Conservation (phyloP, 2,329 filamentous ascomycete genomes). For the Talaromyces sp. region DNA sequence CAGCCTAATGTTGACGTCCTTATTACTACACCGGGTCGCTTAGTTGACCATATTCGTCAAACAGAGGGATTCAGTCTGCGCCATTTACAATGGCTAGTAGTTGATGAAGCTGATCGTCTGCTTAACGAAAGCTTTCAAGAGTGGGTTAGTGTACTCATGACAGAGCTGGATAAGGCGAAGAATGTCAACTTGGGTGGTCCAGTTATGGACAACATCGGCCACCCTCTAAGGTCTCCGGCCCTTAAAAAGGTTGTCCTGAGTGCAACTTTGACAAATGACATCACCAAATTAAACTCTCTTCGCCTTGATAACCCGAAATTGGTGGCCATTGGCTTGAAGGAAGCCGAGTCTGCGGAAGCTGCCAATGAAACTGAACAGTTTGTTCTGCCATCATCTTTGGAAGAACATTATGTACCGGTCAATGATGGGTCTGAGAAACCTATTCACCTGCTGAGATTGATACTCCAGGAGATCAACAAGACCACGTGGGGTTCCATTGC, state of each 20-base stretch:
- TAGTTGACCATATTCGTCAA: slow-evolving; percentile 83
- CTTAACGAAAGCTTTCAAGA: slow-evolving; percentile 89
- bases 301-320: slow-evolving; percentile 69
- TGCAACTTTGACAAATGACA: slow-evolving; percentile 84
- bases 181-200: slow-evolving; percentile 39
- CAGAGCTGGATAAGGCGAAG: slow-evolving; percentile 52
- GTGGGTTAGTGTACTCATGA: slow-evolving; percentile 71
- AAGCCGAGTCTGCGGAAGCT: slow-evolving; percentile 13
- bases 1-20: slow-evolving; percentile 77
- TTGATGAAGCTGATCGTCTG: slow-evolving; percentile 91
- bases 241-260: slow-evolving; percentile 81
- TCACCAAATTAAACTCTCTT: slow-evolving; percentile 71
- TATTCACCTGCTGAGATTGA: slow-evolving; percentile 73
- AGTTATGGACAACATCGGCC: slow-evolving; percentile 30
- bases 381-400: slow-evolving; percentile 58
- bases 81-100: slow-evolving; percentile 78
- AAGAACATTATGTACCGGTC: slow-evolving; percentile 64
- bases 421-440: slow-evolving; percentile 70
- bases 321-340: slow-evolving; percentile 62
- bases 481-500: slow-evolving; percentile 10
- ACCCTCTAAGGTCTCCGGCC: slow-evolving; percentile 34
- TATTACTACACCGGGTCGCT: slow-evolving; percentile 83
- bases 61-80: slow-evolving; percentile 77
- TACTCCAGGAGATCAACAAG: slow-evolving; percentile 44
- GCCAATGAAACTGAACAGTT: slow-evolving; percentile 35